phyloP scores from a whole-genome alignment of 768 basidiomycete species.

The Artomyces pyxidatus region DNA sequence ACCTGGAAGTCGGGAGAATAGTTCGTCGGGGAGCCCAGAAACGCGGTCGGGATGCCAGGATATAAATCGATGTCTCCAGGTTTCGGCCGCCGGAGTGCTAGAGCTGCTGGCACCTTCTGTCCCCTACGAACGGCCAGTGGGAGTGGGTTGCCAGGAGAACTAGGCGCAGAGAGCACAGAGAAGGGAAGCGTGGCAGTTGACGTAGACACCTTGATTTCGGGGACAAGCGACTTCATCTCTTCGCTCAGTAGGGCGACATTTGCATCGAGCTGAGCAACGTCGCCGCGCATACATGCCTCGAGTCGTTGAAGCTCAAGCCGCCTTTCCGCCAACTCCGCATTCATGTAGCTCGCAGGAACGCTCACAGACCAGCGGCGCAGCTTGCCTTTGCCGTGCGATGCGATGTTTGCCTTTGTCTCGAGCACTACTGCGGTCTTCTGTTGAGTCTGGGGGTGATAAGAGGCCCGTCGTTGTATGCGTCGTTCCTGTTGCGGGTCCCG shows the following conservation, averaged over 20 bases:
- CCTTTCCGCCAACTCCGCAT: conserved; percentile 8
- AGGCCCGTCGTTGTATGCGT: neutral
- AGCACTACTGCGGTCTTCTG: neutral
- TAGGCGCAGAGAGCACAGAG: conserved; percentile 22
- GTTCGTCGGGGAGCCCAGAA: conserved; percentile 28
- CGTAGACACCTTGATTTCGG: conserved; percentile 27
- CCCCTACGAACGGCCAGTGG: conserved; percentile 35
- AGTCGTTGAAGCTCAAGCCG: conserved; percentile 9
- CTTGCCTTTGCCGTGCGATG: neutral
- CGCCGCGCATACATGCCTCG: neutral
- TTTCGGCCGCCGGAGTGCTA: conserved; percentile 17
- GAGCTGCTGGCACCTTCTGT: conserved; percentile 24
- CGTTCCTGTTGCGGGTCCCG: neutral
- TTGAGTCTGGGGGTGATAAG: neutral
- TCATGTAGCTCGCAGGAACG: conserved; percentile 12
- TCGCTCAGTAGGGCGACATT: conserved; percentile 1
- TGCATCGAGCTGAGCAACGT: neutral
- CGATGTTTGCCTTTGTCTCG: neutral
- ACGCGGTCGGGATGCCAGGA: conserved; percentile 36
- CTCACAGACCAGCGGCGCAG: conserved; percentile 15
- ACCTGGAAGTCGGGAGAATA: conserved; percentile 25
- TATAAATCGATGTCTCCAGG: conserved; percentile 21
- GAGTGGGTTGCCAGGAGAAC: conserved; percentile 7
- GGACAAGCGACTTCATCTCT: conserved; percentile 13
- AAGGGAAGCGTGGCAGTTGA: conserved; percentile 21